Evolutionary conservation across 2,329 filamentous ascomycete species (phyloP).

Genomic region (Phyllosticta capitalensis): DNA sequence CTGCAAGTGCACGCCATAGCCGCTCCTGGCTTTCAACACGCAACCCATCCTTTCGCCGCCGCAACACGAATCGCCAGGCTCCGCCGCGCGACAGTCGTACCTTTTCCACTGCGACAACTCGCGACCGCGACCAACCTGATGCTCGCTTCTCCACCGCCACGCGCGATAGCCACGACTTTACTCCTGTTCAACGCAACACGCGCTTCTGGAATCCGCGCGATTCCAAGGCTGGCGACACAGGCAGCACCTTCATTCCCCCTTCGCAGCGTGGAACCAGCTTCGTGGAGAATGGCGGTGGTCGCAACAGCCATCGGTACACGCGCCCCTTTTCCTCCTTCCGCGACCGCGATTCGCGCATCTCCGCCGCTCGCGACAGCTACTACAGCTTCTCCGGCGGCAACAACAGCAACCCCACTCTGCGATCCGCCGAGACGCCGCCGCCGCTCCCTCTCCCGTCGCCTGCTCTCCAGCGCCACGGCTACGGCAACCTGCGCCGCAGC

Average conservation of each 20-base stretch:
- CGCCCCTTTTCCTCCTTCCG: background rate
- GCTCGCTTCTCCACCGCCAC: background rate
- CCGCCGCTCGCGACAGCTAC: background rate
- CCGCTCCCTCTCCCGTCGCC: background rate
- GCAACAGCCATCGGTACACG: background rate
- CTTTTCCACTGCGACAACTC: background rate
- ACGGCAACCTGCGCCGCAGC: background rate
- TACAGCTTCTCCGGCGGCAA: background rate
- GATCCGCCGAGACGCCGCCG: background rate
- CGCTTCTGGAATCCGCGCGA: background rate
- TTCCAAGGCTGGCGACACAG: background rate
- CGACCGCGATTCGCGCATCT: background rate
- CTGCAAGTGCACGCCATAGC: background rate
- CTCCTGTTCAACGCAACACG: background rate
- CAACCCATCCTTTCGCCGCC: background rate
- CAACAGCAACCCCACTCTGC: background rate
- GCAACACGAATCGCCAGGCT: background rate
- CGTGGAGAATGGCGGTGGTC: background rate
- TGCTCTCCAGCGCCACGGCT: background rate
- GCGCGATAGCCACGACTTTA: background rate
- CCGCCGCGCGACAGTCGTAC: background rate
- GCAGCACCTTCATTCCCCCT: background rate
- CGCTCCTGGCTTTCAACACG: background rate
- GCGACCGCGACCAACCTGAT: background rate
- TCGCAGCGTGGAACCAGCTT: background rate